A percentile compares a stretch with the other conserved stretches of the same genome.
Conservation (phyloP, 1,139 yeast genomes). For the Candida pseudocylindracea region DNA sequence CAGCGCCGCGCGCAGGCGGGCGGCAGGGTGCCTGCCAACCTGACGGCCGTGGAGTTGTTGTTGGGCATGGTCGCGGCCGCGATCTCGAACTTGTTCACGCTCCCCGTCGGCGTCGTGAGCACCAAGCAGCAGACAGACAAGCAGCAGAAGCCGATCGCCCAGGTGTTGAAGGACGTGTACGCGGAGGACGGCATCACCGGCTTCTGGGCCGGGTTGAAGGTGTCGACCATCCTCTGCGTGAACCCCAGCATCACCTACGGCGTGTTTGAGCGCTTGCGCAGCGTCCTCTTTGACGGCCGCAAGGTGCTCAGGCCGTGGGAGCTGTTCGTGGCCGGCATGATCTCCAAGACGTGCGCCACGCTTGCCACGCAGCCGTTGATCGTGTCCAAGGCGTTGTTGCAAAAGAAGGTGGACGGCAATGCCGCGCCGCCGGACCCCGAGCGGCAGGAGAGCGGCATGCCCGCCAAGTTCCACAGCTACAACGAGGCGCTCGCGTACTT, state of each 20-base stretch:
- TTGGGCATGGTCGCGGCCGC: slow-evolving; percentile 78
- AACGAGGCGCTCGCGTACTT: slow-evolving; percentile 2
- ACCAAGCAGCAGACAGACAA: slow-evolving; percentile 63
- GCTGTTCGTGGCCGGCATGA: slow-evolving; percentile 52
- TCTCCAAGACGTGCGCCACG: slow-evolving; percentile 68
- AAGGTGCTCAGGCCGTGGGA: slow-evolving; percentile 36
- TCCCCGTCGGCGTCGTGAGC: slow-evolving; percentile 65
- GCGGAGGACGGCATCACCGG: slow-evolving; percentile 52
- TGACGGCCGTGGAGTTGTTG: slow-evolving; percentile 50
- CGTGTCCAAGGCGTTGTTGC: slow-evolving; percentile 66
- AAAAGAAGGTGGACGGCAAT: slow-evolving; percentile 15
- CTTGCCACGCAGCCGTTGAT: slow-evolving; percentile 68
- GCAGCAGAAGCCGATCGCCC: slow-evolving; percentile 16
- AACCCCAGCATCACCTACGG: slow-evolving; percentile 86
- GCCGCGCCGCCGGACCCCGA: no score
- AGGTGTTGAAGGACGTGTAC: slow-evolving; percentile 30
- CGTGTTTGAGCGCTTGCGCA: slow-evolving; percentile 49
- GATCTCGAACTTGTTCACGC: slow-evolving; percentile 60
- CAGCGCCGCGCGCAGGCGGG: slow-evolving; percentile 13
- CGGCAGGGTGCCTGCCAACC: slow-evolving; percentile 8
- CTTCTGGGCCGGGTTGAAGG: slow-evolving; percentile 72
- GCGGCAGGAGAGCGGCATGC: not conserved
- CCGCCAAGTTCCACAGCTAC: not conserved
- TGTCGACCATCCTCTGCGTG: slow-evolving; percentile 53
- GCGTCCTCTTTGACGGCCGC: slow-evolving; percentile 23